Base-by-base conservation (phyloP, 2,329 filamentous ascomycete species). In the Sphaceloma murrayae region DNA sequence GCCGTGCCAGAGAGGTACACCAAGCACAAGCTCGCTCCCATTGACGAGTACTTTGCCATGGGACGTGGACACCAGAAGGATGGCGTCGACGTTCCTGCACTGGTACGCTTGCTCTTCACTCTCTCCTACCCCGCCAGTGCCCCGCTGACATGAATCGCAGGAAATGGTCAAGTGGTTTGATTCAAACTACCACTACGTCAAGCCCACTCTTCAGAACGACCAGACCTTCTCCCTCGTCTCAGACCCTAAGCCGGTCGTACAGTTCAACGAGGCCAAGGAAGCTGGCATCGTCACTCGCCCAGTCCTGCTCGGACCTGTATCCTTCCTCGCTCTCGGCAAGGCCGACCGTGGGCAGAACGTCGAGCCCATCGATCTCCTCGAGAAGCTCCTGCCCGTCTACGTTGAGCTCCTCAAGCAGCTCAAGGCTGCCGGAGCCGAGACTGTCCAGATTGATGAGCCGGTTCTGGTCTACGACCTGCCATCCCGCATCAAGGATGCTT, bases 151-250 rank as follows among this genome's bases (percentile, higher is more conserved):
- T 27, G 6, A 13, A 33, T 5, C 49, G 21, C 48, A 74, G 73
- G 91, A 98, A 78, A 98, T 98, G 91, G 91, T 98, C 61, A 98
- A 98, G 78, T 98, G 91, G 91, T 98, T 98, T 66, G 91, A 98
- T 77, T 94, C 87, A 55, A 98, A 98, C 83, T 98, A 98, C 82
- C 91, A 96, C 78, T 98, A 98, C 69, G 91, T 96, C 73, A 96
- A 96, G 81, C 91, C 91, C 53, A 95, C 91, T 52, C 79, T 98
- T 56, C 87, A 95, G 72, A 82, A 95, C 73, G 83, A 85, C 77
- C 91, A 98, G 78, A 81, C 77, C 62, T 98, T 98, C 81, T 88
- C 82, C 71, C 85, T 98, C 52, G 69, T 75, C 51, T 70, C 77
- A 57, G 82, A 81, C 68, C 87, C 91, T 67, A 98, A 98, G 82